Conservation (phyloP, 768 basidiomycete species). For the Mycena capillaripes region DNA sequence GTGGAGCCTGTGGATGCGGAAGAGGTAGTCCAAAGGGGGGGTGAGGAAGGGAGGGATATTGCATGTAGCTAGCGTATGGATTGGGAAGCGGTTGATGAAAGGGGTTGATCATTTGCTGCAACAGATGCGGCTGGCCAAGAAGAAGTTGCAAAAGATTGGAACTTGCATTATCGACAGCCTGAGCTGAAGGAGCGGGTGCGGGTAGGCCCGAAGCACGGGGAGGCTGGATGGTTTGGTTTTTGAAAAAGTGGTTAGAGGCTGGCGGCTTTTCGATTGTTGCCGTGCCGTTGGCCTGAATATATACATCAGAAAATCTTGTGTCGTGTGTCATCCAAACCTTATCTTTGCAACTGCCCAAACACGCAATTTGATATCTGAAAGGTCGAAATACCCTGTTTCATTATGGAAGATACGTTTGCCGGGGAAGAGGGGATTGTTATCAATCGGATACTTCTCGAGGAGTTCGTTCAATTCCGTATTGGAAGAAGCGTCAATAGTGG, state of each 20-base stretch:
- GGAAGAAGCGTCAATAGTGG: neutral
- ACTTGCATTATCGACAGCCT: neutral
- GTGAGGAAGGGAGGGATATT: neutral
- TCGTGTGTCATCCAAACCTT: neutral
- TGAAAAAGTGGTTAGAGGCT: neutral
- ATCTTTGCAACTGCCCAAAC: conserved; percentile 5
- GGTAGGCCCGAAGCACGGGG: neutral
- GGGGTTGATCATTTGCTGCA: neutral
- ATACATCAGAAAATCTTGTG: neutral
- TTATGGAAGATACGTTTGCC: conserved; percentile 7
- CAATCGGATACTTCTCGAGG: neutral
- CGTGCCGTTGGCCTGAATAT: neutral
- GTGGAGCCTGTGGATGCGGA: neutral
- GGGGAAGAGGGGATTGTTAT: conserved; percentile 2
- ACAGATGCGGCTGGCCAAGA: neutral
- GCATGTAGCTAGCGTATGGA: neutral
- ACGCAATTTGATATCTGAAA: neutral
- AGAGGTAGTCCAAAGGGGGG: neutral
- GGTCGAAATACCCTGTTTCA: neutral
- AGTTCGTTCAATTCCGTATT: neutral
- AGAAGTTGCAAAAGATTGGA: neutral
- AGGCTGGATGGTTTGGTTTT: conserved; percentile 3
- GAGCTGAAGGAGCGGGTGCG: neutral
- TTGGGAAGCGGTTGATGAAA: too few relatives aligned
- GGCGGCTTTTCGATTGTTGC: neutral